phyloP scores from a whole-genome alignment of 345 rosid species.

The Geranium brycei region DNA sequence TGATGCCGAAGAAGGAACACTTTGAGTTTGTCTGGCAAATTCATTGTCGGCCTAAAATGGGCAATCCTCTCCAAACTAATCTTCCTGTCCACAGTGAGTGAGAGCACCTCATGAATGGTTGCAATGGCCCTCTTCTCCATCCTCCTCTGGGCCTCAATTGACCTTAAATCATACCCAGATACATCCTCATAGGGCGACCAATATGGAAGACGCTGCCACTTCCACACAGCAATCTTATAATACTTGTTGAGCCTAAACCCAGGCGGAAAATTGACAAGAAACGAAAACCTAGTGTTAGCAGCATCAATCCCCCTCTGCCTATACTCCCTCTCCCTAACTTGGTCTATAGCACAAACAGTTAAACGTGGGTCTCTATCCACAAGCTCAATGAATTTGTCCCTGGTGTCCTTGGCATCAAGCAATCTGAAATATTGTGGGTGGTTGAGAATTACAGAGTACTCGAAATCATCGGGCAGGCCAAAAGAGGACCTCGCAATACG shows the following conservation, averaged over 20 bases:
- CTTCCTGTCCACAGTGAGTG: constrained; percentile 82
- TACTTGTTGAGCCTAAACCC: constrained; percentile 91
- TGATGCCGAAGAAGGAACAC: constrained; percentile 83
- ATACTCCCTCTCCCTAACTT: constrained; percentile 74
- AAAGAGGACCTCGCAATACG: constrained; percentile 68
- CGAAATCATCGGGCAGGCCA: constrained; percentile 89
- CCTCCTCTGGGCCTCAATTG: constrained; percentile 82
- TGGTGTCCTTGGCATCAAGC: constrained; percentile 53
- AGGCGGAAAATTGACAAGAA: constrained; percentile 73
- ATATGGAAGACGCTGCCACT: constrained; percentile 88
- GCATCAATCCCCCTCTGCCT: constrained; percentile 68
- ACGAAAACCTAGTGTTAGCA: constrained; percentile 78
- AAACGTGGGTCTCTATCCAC: constrained; percentile 46
- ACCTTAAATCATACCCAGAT: constrained; percentile 70
- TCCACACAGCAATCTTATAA: constrained; percentile 83
- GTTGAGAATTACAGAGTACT: constrained; percentile 61
- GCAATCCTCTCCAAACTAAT: constrained; percentile 80
- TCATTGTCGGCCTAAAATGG: constrained; percentile 69
- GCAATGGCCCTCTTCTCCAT: constrained; percentile 96
- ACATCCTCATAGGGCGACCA: constrained; percentile 94
- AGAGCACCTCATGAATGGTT: constrained; percentile 66
- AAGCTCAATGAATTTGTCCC: constrained; percentile 76
- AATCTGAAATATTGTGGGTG: constrained; percentile 54
- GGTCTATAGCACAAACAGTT: constrained; percentile 55
- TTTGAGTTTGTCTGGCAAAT: constrained; percentile 75